phyloP scores from a whole-genome alignment of 345 rosid genomes.

The Reutealis trisperma region DNA sequence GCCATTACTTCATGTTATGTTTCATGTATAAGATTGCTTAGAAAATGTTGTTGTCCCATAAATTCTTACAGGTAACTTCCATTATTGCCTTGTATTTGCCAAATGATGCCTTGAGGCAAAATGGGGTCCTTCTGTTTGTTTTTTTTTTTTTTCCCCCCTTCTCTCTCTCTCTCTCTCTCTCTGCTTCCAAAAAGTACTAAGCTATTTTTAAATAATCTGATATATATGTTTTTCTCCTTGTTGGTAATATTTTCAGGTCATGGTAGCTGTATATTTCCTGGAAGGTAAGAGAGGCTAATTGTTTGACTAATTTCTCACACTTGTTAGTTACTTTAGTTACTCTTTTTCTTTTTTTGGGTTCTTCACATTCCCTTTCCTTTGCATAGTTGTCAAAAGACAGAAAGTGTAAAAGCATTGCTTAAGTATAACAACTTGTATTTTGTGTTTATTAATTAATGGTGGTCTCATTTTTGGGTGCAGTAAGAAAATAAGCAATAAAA shows the following conservation, averaged over 20 bases:
- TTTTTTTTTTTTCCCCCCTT: background rate
- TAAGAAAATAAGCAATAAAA: slow-evolving; percentile 64
- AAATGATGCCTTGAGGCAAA: background rate
- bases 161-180: too few relatives aligned
- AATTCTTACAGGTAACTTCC: slow-evolving; percentile 21
- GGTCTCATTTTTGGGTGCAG: slow-evolving; percentile 42
- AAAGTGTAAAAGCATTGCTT: slow-evolving; percentile 13
- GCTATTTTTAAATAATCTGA: slow-evolving; percentile 8
- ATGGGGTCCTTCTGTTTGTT: slow-evolving; percentile 6
- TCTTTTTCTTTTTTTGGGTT: background rate
- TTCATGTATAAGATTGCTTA: slow-evolving; percentile 10
- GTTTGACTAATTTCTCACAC: background rate
- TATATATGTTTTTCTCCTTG: slow-evolving; percentile 4
- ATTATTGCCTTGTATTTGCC: slow-evolving; percentile 8
- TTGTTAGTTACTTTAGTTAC: background rate
- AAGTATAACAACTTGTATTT: background rate
- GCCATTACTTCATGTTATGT: background rate
- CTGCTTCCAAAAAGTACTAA: background rate
- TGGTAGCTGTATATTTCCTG: slow-evolving; percentile 89
- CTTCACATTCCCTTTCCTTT: slow-evolving; percentile 7
- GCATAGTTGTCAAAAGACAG: background rate
- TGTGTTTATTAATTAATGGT: background rate
- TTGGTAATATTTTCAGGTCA: slow-evolving; percentile 62
- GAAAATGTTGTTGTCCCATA: slow-evolving; percentile 18
- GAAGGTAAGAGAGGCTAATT: slow-evolving; percentile 61